Evolutionary conservation across 805 yeast genomes (phyloP), one percentile per base, ranked within the genome.

Genomic region (Wickerhamomyces rabaulensis): DNA sequence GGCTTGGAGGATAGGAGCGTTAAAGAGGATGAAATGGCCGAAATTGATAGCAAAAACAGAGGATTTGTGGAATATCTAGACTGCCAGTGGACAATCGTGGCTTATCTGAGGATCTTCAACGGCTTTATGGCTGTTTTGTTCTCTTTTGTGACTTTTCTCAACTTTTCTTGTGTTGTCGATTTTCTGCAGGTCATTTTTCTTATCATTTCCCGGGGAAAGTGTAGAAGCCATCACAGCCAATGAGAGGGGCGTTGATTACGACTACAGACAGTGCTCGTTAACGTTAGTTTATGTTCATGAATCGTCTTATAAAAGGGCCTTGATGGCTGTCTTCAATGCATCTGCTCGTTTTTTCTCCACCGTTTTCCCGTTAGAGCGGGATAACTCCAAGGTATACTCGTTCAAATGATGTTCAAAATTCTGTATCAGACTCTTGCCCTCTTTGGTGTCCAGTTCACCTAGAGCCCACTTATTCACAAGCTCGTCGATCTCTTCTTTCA

Each of bases 401-500:
- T 57, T 52, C 31, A 60, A 45, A 21, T 46, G 44, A 4, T 31
- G 25, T 33, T 56, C 54, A 16, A 58, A 54, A 3, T 41, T 41
- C 25, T 44, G 50, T 1, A 58, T 21, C 22, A 58, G 20, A 3
- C 16, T n/a, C 16, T 45, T 42, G 2, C 54, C 54, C 9, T 54
- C 57, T 4, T 41, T 26, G 1, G 55, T 48, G 17, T 52, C 49
- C n/a, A 55, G 27, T 12, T 52, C 47, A 1, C 57, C 61, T 2
- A 35, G 26, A 1, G 57, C 41, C 63, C 63, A 60, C 27, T 45
- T 48, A 8, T 45, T 39, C 2, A 60, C 49, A 17, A 60, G 26
- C 4, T 9, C n/a, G 33, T 58, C 63, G 38, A 60, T 50, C 29
- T 60, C 63, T 13, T 47, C 42, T 33, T 53, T 45, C 4, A 55